Conservation (phyloP, 768 basidiomycete genomes). For the Mycena sanguinolenta region DNA sequence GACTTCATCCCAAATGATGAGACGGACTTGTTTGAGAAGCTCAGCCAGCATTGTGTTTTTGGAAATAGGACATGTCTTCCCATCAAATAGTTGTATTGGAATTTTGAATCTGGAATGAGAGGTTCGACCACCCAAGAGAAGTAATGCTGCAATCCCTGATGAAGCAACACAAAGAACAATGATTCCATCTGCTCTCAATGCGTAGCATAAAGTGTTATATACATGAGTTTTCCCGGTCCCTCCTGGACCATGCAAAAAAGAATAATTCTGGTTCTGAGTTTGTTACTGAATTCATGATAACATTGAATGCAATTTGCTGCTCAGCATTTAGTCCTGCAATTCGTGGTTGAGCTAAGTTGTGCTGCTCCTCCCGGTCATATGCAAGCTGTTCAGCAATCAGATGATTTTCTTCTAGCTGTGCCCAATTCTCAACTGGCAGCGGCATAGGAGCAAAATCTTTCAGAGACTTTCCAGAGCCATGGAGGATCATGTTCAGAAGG, state of each 20-base stretch:
- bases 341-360: conserved; percentile 1
- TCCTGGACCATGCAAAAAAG: conserved; percentile 47
- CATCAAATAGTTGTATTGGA: conserved; percentile 51
- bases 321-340: conserved; percentile 45
- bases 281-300: conserved; percentile 44
- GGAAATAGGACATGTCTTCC: conserved; percentile 41
- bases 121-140: conserved; percentile 60
- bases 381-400: conserved; percentile 10
- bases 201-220: conserved; percentile 44
- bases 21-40: conserved; percentile 41
- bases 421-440: conserved; percentile 34
- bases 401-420: conserved; percentile 27
- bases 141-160: conserved; percentile 61
- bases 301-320: conserved; percentile 47
- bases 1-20: conserved; percentile 57
- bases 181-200: conserved; percentile 40
- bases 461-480: conserved; percentile 39
- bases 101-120: conserved; percentile 65
- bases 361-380: conserved; percentile 27
- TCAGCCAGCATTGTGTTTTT: conserved; percentile 41
- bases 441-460: conserved; percentile 37
- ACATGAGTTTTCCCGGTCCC: conserved; percentile 21
- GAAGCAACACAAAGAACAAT: conserved; percentile 64
- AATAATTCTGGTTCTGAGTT: conserved; percentile 42
- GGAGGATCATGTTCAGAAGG: conserved; percentile 50